Evolutionary conservation across 768 basidiomycete species (phyloP).

Genomic region (Leccinum variicolor): DNA sequence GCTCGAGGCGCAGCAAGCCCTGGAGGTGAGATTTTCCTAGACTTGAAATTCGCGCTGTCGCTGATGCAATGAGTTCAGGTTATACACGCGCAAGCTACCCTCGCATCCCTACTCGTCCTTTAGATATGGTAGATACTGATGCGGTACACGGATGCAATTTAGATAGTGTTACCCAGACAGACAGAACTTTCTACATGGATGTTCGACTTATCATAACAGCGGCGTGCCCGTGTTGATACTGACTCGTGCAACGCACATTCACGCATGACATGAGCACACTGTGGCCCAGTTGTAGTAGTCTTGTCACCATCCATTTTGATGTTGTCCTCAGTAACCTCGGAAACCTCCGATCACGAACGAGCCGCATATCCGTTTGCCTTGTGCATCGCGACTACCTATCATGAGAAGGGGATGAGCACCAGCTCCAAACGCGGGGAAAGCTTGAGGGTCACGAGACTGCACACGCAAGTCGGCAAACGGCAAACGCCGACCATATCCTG

Average conservation of each 20-base stretch:
- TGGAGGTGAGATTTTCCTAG: slow-evolving; percentile 55
- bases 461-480: no score
- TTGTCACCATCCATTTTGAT: no score
- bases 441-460: no score
- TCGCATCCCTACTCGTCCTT: slow-evolving; percentile 74
- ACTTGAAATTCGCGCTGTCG: not conserved
- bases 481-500: no score
- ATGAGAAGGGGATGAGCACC: no score
- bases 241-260: slow-evolving; percentile 60
- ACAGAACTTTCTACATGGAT: not conserved
- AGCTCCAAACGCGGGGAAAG: no score
- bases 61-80: slow-evolving; percentile 45
- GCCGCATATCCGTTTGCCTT: no score
- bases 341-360: no score
- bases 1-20: slow-evolving; percentile 87
- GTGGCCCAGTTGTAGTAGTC: slow-evolving; percentile 42
- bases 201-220: not conserved
- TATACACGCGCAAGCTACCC: slow-evolving; percentile 79
- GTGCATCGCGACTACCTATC: no score
- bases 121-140: slow-evolving; percentile 35
- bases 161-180: slow-evolving; percentile 11
- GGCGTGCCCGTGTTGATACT: not conserved
- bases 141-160: slow-evolving; percentile 18
- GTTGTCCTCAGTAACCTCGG: no score
- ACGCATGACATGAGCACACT: slow-evolving; percentile 83